phyloP scores from a whole-genome alignment of 768 basidiomycete genomes.

The Serendipita indica region DNA sequence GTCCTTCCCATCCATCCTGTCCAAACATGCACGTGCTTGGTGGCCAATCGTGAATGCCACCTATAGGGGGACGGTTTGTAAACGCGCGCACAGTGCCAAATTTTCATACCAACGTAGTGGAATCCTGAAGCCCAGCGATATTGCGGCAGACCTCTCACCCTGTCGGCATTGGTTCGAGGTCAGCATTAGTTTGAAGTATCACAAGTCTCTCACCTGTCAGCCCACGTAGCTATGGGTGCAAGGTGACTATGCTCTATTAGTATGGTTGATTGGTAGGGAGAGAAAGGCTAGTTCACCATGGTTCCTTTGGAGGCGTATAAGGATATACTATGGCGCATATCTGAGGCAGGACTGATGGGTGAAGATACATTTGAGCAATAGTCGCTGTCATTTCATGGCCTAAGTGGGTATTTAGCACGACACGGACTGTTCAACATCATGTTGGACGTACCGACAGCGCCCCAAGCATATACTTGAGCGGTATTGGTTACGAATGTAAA shows the following conservation, averaged over 20 bases:
- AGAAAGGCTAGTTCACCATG: no score
- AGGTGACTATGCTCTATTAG: no score
- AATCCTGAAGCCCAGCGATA: slow-evolving; percentile 52
- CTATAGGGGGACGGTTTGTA: no score
- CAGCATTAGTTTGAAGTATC: slow-evolving; percentile 12
- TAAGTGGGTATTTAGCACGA: slow-evolving; percentile 16
- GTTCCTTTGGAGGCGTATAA: slow-evolving; percentile 32
- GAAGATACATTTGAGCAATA: slow-evolving; percentile 82
- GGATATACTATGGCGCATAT: slow-evolving; percentile 44
- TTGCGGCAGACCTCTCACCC: slow-evolving; percentile 23
- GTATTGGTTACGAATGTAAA: background rate
- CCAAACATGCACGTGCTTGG: slow-evolving; percentile 64
- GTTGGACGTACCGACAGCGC: slow-evolving; percentile 21
- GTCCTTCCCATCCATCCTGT: slow-evolving; percentile 52
- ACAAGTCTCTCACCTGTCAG: slow-evolving; percentile 43
- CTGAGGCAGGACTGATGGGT: slow-evolving; percentile 49
- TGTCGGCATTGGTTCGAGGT: background rate
- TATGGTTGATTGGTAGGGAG: no score
- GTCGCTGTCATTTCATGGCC: slow-evolving; percentile 91
- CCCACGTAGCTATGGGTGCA: slow-evolving; percentile 77
- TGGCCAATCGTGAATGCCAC: slow-evolving; percentile 63
- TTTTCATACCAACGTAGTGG: slow-evolving; percentile 72
- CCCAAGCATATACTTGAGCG: slow-evolving; percentile 18
- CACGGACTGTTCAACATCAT: background rate
- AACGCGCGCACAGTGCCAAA: no score